These are phyloP conservation scores for Ascomycota sp. DNA, from an alignment of 2,329 filamentous ascomycete genomes.

Conservation along the genomic window DNA sequence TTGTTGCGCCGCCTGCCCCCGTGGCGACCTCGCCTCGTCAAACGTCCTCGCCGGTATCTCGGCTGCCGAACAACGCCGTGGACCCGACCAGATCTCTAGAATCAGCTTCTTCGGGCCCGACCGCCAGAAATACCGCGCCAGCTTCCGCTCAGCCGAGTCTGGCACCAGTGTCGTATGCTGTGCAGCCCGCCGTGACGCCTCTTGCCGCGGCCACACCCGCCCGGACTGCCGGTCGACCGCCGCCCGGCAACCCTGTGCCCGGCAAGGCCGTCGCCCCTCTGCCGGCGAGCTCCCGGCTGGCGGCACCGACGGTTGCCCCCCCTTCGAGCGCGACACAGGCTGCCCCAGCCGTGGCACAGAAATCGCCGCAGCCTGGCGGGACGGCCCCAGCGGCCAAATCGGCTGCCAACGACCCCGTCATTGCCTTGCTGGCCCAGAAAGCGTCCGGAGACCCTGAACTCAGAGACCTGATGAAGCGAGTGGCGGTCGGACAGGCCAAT, in stretches of 20 bases:
- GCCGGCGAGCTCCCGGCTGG: slow-evolving; percentile 1
- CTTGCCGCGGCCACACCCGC: slow-evolving; percentile 5
- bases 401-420: slow-evolving; percentile 47
- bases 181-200: slow-evolving; percentile 4
- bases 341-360: not conserved
- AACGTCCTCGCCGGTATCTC: slow-evolving; percentile 1
- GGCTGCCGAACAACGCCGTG: slow-evolving; percentile 3
- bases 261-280: slow-evolving; percentile 5
- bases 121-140: slow-evolving; percentile 1
- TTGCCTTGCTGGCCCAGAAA: slow-evolving; percentile 56
- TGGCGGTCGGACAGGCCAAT: slow-evolving; percentile 54
- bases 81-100: not conserved
- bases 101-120: slow-evolving; percentile 1
- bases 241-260: slow-evolving; percentile 5
- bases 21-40: slow-evolving; percentile 3
- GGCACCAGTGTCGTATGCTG: slow-evolving; percentile 1
- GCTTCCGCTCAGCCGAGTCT: slow-evolving; percentile 1
- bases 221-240: slow-evolving; percentile 4
- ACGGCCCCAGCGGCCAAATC: slow-evolving; percentile 6
- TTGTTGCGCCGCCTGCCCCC: slow-evolving; percentile 3
- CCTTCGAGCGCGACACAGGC: slow-evolving; percentile 1
- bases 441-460: slow-evolving; percentile 54
- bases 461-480: slow-evolving; percentile 64
- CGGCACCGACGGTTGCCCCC: slow-evolving; percentile 7
- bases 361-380: not conserved